Base-by-base conservation (phyloP, 108 stramenopile species). In the Cyclotella baltica region DNA sequence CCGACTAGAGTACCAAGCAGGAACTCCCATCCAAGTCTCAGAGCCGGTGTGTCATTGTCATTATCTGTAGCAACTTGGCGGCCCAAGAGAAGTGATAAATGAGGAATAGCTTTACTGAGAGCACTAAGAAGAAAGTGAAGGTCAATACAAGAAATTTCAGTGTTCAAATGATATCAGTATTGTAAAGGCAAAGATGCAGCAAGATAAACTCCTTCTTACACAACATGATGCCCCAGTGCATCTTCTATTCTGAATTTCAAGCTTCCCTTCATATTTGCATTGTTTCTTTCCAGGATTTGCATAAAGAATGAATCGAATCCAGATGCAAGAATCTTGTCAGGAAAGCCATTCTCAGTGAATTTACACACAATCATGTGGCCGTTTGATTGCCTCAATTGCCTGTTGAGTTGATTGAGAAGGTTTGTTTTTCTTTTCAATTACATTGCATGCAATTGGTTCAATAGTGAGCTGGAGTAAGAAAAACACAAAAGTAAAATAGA, bases 311-410 rank as follows among this genome's bases (percentile, higher is more conserved):
- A 43, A 70, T 76, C 75, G 27, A 76, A 53, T 0, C 52, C 57
- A 0, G 58, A 69, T 27, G 56, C 35, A 20, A 76, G 13, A 34
- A 70, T 43, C 4, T 38, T 59, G 38, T 76, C 53, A 25, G 75
- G 57, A 8, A 16, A 33, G 20, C 30, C 61, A 16, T 25, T 63
- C n/a, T 55, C 55, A 27, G 69, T 30, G 55, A 76, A 76, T 40
- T 76, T 76, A 11, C 55, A 53, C 13, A 27, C 29, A 20, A 76
- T 76, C 46, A 76, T 51, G 34, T 35, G 56, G 34, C 75, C 75
- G 29, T 50, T 61, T 58, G 56, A 19, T 38, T 76, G 48, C 18
- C n/a, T 33, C 27, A 76, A 46, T 30, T 52, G 75, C 22, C 16
- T 69, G 19, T 28, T 46, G 22, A 76, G 46, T 43, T 70, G 70